Evolutionary conservation across 805 yeast species (phyloP).

Genomic region (Hanseniaspora vineae): DNA sequence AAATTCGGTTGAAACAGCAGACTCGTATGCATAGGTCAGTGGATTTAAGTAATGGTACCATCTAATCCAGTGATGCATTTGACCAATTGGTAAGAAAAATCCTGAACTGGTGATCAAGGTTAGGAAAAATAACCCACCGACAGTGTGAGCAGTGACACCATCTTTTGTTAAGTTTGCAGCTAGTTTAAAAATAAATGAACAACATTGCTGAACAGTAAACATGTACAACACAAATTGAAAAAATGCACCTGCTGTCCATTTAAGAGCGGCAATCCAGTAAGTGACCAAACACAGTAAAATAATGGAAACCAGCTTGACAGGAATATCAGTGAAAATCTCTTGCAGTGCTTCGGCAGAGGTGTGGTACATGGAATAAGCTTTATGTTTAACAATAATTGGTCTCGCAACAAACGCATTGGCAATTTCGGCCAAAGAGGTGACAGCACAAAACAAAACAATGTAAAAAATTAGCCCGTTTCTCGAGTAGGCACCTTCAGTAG

Average conservation of each 20-base stretch:
- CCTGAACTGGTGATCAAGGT: slow-evolving; percentile 30
- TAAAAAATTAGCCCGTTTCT: slow-evolving; percentile 55
- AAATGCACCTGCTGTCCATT: slow-evolving; percentile 14
- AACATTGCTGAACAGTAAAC: slow-evolving; percentile 38
- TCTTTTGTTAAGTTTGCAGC: no score
- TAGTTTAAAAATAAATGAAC: slow-evolving; percentile 6
- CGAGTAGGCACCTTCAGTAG: slow-evolving; percentile 34
- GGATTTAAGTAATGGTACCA: slow-evolving; percentile 35
- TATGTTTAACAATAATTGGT: slow-evolving; percentile 46
- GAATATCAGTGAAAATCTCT: slow-evolving; percentile 30
- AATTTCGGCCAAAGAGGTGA: slow-evolving; percentile 45
- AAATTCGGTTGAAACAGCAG: slow-evolving; percentile 33
- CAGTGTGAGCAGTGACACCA: slow-evolving; percentile 33
- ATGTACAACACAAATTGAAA: slow-evolving; percentile 38
- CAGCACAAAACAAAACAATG: slow-evolving; percentile 48
- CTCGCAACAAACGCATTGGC: slow-evolving; percentile 39
- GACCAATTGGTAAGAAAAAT: slow-evolving; percentile 30
- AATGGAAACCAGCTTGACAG: slow-evolving; percentile 34
- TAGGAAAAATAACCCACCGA: slow-evolving; percentile 23
- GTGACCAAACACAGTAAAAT: slow-evolving; percentile 31
- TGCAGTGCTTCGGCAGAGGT: slow-evolving; percentile 57
- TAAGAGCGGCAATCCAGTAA: no score
- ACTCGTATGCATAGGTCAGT: slow-evolving; percentile 30
- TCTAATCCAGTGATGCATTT: slow-evolving; percentile 35
- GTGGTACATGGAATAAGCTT: slow-evolving; percentile 42